Conservation (phyloP, 306 rosid genomes). For the Dryas drummondii region DNA sequence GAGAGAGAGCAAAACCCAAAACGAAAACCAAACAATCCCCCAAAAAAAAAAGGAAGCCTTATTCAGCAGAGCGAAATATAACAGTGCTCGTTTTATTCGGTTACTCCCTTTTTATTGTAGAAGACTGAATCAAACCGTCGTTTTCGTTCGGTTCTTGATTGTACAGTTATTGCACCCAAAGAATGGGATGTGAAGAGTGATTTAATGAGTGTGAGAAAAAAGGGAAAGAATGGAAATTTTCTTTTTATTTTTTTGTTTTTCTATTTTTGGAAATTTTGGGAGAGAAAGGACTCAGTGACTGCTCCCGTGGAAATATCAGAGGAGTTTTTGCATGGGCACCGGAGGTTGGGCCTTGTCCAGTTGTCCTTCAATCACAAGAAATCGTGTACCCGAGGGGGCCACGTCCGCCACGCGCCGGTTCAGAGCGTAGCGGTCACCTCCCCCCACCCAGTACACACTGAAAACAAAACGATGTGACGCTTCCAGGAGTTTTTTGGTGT, state of each 20-base stretch:
- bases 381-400: too few species aligned
- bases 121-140: background rate
- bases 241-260: background rate
- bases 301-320: background rate
- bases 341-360: background rate
- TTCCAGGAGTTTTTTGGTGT: too few species aligned
- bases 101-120: background rate
- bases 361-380: too few species aligned
- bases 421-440: too few species aligned
- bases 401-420: too few species aligned
- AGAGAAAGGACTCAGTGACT: background rate
- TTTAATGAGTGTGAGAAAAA: background rate
- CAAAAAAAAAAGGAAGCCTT: background rate
- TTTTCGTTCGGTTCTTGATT: constrained; percentile 19
- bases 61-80: background rate
- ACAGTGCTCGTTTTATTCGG: background rate
- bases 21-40: too few species aligned
- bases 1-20: too few species aligned
- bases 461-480: too few species aligned
- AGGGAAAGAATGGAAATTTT: background rate
- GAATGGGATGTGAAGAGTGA: constrained; percentile 1
- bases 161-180: background rate
- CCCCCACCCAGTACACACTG: too few species aligned
- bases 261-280: background rate
- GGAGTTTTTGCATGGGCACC: background rate